Percentiles rank a stretch among this genome's conserved stretches.
Evolutionary conservation across 169 alveolate genomes (phyloP).

Genomic region (Fabrea salina): DNA sequence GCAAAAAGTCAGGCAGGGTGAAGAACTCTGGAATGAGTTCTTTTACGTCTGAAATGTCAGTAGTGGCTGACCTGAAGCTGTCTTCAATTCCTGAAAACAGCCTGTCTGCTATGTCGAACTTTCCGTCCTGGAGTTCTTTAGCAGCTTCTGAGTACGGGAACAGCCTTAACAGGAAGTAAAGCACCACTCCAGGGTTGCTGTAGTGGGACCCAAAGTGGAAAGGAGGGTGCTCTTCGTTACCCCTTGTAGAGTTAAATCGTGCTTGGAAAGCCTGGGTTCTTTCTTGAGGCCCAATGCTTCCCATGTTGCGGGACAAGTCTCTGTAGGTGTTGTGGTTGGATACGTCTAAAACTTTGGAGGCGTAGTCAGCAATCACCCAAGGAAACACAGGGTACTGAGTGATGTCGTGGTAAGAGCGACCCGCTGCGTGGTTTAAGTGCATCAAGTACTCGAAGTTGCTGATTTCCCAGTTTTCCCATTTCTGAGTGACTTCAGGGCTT

Average conservation of each 20-base stretch:
- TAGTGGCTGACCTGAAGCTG: slow-evolving; percentile 44
- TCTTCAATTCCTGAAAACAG: slow-evolving; percentile 50
- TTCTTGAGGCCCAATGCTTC: slow-evolving; percentile 80
- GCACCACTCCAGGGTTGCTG: slow-evolving; percentile 71
- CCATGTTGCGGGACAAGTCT: slow-evolving; percentile 90
- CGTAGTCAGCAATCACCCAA: slow-evolving; percentile 91
- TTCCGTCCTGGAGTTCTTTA: slow-evolving; percentile 65
- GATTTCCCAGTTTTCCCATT: slow-evolving; percentile 39
- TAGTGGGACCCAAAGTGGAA: slow-evolving; percentile 74
- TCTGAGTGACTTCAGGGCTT: slow-evolving; percentile 18
- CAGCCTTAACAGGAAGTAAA: slow-evolving; percentile 59
- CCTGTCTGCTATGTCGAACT: slow-evolving; percentile 70
- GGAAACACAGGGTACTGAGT: slow-evolving; percentile 97
- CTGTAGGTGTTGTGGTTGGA: slow-evolving; percentile 75
- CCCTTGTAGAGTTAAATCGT: not conserved
- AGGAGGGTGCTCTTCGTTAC: not conserved
- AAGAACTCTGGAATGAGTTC: slow-evolving; percentile 77
- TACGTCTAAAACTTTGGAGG: slow-evolving; percentile 60
- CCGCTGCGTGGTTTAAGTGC: slow-evolving; percentile 90
- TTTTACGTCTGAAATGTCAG: slow-evolving; percentile 69
- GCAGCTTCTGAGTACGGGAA: slow-evolving; percentile 72
- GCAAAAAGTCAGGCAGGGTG: slow-evolving; percentile 71
- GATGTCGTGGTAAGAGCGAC: slow-evolving; percentile 92
- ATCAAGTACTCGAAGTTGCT: slow-evolving; percentile 94
- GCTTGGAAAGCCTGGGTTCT: slow-evolving; percentile 7